Conservation (phyloP, 164 flowering plant genomes). For the Nelumbo lutea region DNA sequence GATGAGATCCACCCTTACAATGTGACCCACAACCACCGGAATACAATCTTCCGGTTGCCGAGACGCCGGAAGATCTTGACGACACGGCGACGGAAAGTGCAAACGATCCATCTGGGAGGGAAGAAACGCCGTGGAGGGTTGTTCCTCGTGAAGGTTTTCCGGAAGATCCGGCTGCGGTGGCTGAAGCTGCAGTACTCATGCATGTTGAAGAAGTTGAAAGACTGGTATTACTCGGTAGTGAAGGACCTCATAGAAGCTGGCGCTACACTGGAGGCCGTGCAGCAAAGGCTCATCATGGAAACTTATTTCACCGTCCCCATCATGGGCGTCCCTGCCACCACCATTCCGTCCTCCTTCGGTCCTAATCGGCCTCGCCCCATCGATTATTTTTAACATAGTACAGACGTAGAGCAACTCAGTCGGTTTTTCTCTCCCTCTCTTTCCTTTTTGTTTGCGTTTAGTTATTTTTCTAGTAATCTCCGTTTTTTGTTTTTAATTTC, state of each 20-base stretch:
- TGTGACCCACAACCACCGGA: slow-evolving; percentile 2
- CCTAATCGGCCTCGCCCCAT: not conserved
- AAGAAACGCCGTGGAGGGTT: slow-evolving; percentile 19
- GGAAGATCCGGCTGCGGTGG: slow-evolving; percentile 36
- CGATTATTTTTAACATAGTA: too few relatives aligned
- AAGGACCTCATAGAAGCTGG: slow-evolving; percentile 45
- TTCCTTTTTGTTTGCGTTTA: not conserved
- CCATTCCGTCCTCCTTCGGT: slow-evolving; percentile 11
- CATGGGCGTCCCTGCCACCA: slow-evolving; percentile 28
- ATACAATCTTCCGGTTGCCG: slow-evolving; percentile 17
- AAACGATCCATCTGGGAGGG: slow-evolving; percentile 40
- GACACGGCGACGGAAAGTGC: slow-evolving; percentile 26
- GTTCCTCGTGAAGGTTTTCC: slow-evolving; percentile 16
- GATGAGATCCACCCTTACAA: not conserved
- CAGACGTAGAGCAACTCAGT: too few relatives aligned
- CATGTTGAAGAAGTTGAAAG: slow-evolving; percentile 44
- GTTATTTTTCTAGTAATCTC: too few relatives aligned
- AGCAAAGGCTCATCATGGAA: slow-evolving; percentile 35
- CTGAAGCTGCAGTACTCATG: slow-evolving; percentile 28
- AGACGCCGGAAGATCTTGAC: slow-evolving; percentile 11
- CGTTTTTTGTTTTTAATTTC: too few relatives aligned
- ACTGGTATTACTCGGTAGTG: slow-evolving; percentile 28
- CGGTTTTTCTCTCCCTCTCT: not conserved
- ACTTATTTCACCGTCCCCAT: slow-evolving; percentile 36
- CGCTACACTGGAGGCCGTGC: slow-evolving; percentile 30